Percentiles rank a stretch among this genome's conserved stretches.
These are phyloP conservation scores for Porcisia hertigi DNA, from an alignment of 208 protist species.

Conservation along the genomic window DNA sequence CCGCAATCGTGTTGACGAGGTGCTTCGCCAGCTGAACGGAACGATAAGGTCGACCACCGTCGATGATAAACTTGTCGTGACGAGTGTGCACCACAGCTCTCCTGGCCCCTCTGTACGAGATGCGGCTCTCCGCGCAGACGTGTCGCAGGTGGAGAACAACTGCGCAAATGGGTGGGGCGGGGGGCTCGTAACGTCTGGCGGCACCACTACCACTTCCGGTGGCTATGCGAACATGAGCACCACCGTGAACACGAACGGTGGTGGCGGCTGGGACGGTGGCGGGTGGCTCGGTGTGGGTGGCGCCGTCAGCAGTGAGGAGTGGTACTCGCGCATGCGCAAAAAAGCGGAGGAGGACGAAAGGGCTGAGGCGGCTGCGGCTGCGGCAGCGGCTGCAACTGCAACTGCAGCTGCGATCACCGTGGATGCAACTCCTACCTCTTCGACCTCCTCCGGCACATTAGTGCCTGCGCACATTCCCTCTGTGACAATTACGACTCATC, in stretches of 20 bases:
- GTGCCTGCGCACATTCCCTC: background rate
- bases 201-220: background rate
- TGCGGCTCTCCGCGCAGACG: constrained; percentile 7
- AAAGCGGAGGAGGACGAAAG: constrained; percentile 37
- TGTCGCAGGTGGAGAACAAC: constrained; percentile 16
- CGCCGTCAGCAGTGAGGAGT: constrained; percentile 43
- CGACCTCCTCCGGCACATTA: background rate
- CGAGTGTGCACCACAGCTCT: constrained; percentile 12
- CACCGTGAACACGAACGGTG: constrained; percentile 4
- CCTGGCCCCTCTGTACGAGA: background rate
- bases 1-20: constrained; percentile 29
- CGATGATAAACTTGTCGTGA: background rate
- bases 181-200: constrained; percentile 17
- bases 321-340: constrained; percentile 66
- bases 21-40: constrained; percentile 26
- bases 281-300: constrained; percentile 53
- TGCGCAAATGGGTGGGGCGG: constrained; percentile 8
- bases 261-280: constrained; percentile 4
- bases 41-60: constrained; percentile 10
- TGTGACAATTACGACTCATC: background rate
- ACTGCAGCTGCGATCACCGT: background rate
- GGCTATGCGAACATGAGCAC: constrained; percentile 1
- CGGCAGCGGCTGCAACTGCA: background rate
- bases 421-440: background rate
- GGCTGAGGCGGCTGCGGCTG: constrained; percentile 13